Evolutionary conservation across 2,329 filamentous ascomycete species (phyloP).

Genomic region (Ceratocystis eucalypticola): DNA sequence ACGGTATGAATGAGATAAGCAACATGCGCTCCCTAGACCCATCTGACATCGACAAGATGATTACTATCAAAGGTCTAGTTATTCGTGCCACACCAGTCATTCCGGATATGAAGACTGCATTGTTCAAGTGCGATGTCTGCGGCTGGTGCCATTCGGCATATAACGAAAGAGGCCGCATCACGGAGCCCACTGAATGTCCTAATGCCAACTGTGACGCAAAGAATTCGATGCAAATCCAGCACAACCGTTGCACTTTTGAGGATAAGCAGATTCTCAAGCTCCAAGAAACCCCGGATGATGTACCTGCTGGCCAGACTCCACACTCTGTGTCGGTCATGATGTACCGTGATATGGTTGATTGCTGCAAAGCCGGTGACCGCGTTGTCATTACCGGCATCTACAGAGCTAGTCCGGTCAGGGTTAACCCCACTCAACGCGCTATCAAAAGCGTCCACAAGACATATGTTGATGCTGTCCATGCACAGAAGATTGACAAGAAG

Average conservation of each 20-base stretch:
- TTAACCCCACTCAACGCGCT: conserved; percentile 83
- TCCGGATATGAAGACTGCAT: conserved; percentile 97
- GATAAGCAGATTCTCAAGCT: conserved; percentile 99
- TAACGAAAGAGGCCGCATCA: conserved; percentile 90
- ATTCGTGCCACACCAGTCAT: conserved; percentile 94
- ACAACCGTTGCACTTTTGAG: conserved; percentile 87
- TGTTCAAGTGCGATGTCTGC: conserved; percentile 90
- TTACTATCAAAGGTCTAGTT: conserved; percentile 88
- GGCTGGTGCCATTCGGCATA: conserved; percentile 82
- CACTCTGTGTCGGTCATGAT: conserved; percentile 93
- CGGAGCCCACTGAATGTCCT: conserved; percentile 82
- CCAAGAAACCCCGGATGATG: conserved; percentile 89
- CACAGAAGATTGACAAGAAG: conserved; percentile 93
- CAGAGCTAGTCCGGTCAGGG: conserved; percentile 80
- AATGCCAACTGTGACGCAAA: conserved; percentile 65
- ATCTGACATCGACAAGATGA: conserved; percentile 90
- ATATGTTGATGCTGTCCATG: conserved; percentile 86
- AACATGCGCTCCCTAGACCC: conserved; percentile 93
- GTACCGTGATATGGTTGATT: conserved; percentile 92
- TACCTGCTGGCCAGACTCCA: conserved; percentile 90
- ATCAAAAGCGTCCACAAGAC: conserved; percentile 97
- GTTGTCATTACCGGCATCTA: conserved; percentile 95
- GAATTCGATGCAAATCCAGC: conserved; percentile 96
- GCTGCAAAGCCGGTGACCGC: conserved; percentile 94
- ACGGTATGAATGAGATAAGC: conserved; percentile 71